Percentiles rank a stretch among this genome's conserved stretches.
phyloP scores from a whole-genome alignment of 108 stramenopile species.

The Skeletonema potamos region DNA sequence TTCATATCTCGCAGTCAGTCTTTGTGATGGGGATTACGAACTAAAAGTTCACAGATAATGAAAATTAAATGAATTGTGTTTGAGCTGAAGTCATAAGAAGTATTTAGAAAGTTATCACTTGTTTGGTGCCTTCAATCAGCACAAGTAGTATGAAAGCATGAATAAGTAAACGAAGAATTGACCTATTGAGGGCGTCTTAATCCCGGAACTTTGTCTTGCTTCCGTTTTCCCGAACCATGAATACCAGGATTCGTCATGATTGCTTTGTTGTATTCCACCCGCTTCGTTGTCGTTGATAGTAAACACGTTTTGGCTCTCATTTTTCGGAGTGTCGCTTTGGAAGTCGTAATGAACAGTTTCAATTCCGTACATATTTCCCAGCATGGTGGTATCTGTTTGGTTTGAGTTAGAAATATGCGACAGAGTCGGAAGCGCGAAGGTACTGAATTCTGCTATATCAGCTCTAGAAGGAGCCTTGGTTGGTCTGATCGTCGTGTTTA shows the following conservation, averaged over 20 bases:
- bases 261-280: not conserved
- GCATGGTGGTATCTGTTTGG: not conserved
- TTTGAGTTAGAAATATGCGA: slow-evolving; percentile 4
- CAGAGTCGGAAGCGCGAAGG: slow-evolving; percentile 20
- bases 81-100: too few species aligned
- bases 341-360: not conserved
- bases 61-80: too few species aligned
- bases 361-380: not conserved
- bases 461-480: not conserved
- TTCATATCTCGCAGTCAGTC: too few species aligned
- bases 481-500: not conserved
- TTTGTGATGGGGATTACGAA: too few species aligned
- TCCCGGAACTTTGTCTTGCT: not conserved
- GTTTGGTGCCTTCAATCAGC: not conserved
- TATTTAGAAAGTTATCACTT: too few species aligned
- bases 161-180: not conserved
- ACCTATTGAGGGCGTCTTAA: not conserved
- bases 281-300: not conserved
- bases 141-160: not conserved
- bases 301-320: not conserved
- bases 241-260: not conserved
- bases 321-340: not conserved
- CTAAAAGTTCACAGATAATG: too few species aligned
- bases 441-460: slow-evolving; percentile 11
- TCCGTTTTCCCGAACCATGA: not conserved